Conservation (phyloP, 352 stramenopile species). For the Phytophthora pini region DNA sequence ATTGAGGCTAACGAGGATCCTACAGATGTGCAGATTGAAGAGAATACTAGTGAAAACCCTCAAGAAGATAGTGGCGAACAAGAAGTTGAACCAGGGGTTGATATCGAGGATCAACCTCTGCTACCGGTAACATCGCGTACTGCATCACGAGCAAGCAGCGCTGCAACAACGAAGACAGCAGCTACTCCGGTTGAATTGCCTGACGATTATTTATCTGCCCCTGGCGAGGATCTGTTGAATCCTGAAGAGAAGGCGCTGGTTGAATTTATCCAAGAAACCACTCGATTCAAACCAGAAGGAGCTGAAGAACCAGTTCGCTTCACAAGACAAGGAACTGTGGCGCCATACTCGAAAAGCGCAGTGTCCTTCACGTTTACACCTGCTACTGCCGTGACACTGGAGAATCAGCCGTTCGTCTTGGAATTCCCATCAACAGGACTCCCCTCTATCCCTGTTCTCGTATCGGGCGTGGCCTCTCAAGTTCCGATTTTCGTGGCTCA, state of each 20-base stretch:
- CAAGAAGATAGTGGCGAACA: slow-evolving; percentile 16
- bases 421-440: slow-evolving; percentile 40
- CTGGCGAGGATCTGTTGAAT: slow-evolving; percentile 18
- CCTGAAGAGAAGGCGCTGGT: slow-evolving; percentile 47
- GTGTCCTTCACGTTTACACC: slow-evolving; percentile 74
- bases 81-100: not conserved
- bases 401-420: slow-evolving; percentile 41
- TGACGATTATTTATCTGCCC: not conserved
- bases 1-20: not conserved
- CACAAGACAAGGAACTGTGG: slow-evolving; percentile 48
- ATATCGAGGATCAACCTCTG: not conserved
- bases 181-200: not conserved
- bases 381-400: slow-evolving; percentile 40
- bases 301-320: slow-evolving; percentile 51
- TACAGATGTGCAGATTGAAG: not conserved
- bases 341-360: slow-evolving; percentile 49
- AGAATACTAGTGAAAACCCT: slow-evolving; percentile 2
- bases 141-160: slow-evolving; percentile 10
- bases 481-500: slow-evolving; percentile 55
- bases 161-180: slow-evolving; percentile 6
- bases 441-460: slow-evolving; percentile 14
- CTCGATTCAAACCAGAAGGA: slow-evolving; percentile 47
- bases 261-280: slow-evolving; percentile 32
- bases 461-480: slow-evolving; percentile 34
- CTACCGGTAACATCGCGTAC: not conserved